Conservation (phyloP, 306 rosid genomes). For the Vigna nakashimae region DNA sequence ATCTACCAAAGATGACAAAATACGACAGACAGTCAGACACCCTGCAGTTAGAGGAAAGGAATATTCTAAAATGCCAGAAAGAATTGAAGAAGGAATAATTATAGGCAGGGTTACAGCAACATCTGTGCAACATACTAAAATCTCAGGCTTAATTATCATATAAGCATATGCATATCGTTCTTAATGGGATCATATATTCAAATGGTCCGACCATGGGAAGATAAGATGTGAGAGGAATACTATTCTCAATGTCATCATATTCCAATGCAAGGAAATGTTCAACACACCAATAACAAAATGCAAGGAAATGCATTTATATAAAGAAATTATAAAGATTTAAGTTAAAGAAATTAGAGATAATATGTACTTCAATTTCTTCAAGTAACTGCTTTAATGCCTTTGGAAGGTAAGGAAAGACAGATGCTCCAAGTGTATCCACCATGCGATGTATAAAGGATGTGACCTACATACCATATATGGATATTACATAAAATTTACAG, state of each 20-base stretch:
- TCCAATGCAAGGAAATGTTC: not conserved
- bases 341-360: conserved; percentile 31
- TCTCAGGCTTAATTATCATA: conserved; percentile 1
- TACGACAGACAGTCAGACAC: not conserved
- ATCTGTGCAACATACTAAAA: conserved; percentile 15
- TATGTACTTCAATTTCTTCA: conserved; percentile 81
- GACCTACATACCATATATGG: conserved; percentile 60
- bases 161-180: not conserved
- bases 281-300: conserved; percentile 11
- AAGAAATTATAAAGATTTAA: conserved; percentile 4
- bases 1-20: not conserved
- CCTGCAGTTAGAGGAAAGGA: conserved; percentile 2
- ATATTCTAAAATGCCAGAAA: conserved; percentile 15
- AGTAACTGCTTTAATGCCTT: conserved; percentile 92
- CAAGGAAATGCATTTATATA: conserved; percentile 27
- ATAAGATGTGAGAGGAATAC: not conserved
- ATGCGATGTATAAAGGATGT: conserved; percentile 96
- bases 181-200: conserved; percentile 1
- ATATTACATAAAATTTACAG: conserved; percentile 38
- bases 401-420: conserved; percentile 93
- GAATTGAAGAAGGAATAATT: not conserved
- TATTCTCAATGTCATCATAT: conserved; percentile 27
- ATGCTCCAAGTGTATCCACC: conserved; percentile 91
- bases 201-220: conserved; percentile 4
- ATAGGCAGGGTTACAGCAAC: conserved; percentile 6